phyloP scores from a whole-genome alignment of 495 filamentous ascomycete species.

The Lentithecium fluviatile region DNA sequence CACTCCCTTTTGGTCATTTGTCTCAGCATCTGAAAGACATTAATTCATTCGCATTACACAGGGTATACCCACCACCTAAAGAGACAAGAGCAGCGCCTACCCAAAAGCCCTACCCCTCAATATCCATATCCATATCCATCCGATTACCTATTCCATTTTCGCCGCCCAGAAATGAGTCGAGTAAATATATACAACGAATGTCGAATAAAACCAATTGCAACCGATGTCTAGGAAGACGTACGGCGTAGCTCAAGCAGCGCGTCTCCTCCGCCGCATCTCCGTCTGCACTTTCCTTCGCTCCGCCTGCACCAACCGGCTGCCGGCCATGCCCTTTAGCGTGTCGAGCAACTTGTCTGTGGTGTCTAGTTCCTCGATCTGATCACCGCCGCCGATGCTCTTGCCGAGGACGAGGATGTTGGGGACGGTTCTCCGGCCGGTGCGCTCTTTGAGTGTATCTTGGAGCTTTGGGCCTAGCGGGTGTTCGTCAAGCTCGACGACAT shows the following conservation, averaged over 20 bases:
- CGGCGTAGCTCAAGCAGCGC: background rate
- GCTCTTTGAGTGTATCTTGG: conserved; percentile 65
- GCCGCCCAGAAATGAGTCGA: background rate
- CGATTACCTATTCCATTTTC: background rate
- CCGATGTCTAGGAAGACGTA: background rate
- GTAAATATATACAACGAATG: conserved; percentile 16
- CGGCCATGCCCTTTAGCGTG: conserved; percentile 70
- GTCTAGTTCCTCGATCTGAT: conserved; percentile 77
- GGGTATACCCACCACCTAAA: conserved; percentile 16
- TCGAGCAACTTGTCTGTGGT: conserved; percentile 63
- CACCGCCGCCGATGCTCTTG: conserved; percentile 85
- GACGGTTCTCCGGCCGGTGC: conserved; percentile 79
- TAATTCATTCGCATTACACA: background rate
- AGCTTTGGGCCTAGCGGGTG: conserved; percentile 70
- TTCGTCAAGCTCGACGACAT: conserved; percentile 86
- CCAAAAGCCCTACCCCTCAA: background rate
- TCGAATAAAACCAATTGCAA: background rate
- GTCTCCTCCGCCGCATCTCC: conserved; percentile 17
- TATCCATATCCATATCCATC: background rate
- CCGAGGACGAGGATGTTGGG: conserved; percentile 89
- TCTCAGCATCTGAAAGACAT: background rate
- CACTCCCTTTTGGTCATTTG: too few species aligned
- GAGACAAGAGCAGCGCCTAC: background rate
- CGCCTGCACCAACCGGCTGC: conserved; percentile 58
- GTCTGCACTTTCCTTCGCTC: conserved; percentile 1